phyloP scores from a whole-genome alignment of 345 rosid species.

The Melaleuca alternifolia region DNA sequence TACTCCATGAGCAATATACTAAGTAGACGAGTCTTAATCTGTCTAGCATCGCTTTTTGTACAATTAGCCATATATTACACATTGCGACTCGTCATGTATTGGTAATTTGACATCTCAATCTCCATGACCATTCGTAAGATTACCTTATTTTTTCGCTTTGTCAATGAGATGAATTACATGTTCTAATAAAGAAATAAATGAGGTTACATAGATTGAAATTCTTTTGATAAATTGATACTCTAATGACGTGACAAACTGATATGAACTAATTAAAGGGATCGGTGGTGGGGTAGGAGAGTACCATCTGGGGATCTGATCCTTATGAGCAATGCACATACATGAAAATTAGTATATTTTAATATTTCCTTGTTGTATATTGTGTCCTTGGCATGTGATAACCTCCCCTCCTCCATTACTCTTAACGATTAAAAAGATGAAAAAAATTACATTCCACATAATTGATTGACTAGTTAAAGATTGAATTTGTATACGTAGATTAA shows the following conservation, averaged over 20 bases:
- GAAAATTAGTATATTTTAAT: background rate
- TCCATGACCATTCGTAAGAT: accelerated
- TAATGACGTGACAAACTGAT: background rate
- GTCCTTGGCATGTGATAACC: background rate
- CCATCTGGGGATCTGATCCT: too few relatives aligned
- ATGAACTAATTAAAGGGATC: background rate
- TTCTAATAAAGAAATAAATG: background rate
- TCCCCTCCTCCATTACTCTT: background rate
- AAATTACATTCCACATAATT: background rate
- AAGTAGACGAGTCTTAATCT: background rate
- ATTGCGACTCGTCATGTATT: background rate
- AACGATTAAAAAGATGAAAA: too few relatives aligned
- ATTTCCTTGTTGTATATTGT: background rate
- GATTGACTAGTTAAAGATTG: background rate
- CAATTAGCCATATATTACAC: background rate
- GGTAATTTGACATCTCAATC: background rate
- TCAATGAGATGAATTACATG: background rate
- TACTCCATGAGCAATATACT: background rate
- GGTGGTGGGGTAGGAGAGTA: too few relatives aligned
- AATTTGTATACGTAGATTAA: background rate
- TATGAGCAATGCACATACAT: background rate
- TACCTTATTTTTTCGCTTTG: background rate
- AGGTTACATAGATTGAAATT: background rate
- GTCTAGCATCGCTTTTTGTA: background rate
- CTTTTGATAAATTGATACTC: background rate